Evolutionary conservation across 768 basidiomycete genomes (phyloP), one percentile per base, ranked within the genome.

Genomic region (Tylopilus balloui): DNA sequence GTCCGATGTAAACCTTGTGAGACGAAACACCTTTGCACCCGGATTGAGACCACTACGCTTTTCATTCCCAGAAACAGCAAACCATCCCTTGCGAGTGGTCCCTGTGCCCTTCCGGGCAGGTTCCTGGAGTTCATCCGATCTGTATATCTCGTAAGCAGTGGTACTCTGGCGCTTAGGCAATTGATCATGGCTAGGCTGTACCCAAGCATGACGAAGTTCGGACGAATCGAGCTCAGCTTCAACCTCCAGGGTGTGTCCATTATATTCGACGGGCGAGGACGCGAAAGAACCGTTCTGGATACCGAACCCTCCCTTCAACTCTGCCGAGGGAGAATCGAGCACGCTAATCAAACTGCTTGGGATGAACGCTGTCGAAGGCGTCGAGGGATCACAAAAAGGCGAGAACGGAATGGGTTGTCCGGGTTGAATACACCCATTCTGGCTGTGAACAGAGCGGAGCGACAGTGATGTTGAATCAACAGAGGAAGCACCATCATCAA

Each of bases 11-110:
- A 54, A 48, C 49, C 60, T 69, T 29, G 71, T 68, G 42, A 86
- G 72, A 60, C 75, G 83, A 71, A 92, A 92, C 47, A 81, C 88
- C 62, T 91, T 89, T 45, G 90, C 90, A 65, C 86, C 86, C 2
- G 90, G 90, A 66, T 92, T 92, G 51, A 92, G 76, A 7, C 83
- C 80, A 61, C 79, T 86, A 71, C 73, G 80, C 49, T 74, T 80
- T 48, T 74, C 75, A 43, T 72, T 73, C 43, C 63, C 65, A 40
- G 70, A 63, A 21, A 69, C 55, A 40, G 72, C 73, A 61, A 76
- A 76, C 78, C 77, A 79, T 34, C 77, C 71, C 29, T 74, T 69
- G 31, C 72, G 67, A 41, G 71, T 65, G 15, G 63, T 64, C 55
- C 63, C 57, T 42, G 55, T 28, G 17, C 46, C 50, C 42, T 54